These are phyloP conservation scores for Eragrostis tef DNA, from an alignment of 202 grass and related monocot species.

Conservation along the genomic window DNA sequence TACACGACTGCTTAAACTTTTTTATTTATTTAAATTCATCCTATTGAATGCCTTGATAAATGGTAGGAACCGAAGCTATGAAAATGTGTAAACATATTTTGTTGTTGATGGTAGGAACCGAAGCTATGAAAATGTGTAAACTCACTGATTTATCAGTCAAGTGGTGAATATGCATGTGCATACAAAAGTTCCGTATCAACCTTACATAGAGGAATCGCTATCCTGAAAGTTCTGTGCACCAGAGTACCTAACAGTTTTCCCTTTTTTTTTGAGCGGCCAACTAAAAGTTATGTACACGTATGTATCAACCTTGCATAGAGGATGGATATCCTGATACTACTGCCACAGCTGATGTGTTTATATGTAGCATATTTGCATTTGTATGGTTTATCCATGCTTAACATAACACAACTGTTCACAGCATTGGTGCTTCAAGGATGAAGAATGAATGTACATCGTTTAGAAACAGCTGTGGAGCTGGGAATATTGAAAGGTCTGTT, in stretches of 20 bases:
- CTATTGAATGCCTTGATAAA: neutral
- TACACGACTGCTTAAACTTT: neutral
- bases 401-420: conserved; percentile 44
- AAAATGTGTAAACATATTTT: neutral
- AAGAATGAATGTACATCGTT: conserved; percentile 77
- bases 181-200: too few species aligned
- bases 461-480: conserved; percentile 62
- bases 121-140: neutral
- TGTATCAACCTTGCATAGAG: neutral
- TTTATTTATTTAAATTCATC: conserved; percentile 10
- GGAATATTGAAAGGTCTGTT: conserved; percentile 58
- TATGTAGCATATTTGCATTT: conserved; percentile 12
- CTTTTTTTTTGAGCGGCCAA: neutral
- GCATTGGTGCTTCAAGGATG: conserved; percentile 89
- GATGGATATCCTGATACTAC: neutral
- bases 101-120: neutral
- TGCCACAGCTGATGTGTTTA: neutral
- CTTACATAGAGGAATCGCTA: too few species aligned
- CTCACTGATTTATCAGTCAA: neutral
- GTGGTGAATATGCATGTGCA: too few species aligned
- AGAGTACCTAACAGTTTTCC: too few species aligned
- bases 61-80: neutral
- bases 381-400: conserved; percentile 24
- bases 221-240: too few species aligned
- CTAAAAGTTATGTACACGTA: neutral